These are phyloP conservation scores for Proliferodiscus dingleyae DNA, from an alignment of 2,329 filamentous ascomycete species.

Conservation along the genomic window DNA sequence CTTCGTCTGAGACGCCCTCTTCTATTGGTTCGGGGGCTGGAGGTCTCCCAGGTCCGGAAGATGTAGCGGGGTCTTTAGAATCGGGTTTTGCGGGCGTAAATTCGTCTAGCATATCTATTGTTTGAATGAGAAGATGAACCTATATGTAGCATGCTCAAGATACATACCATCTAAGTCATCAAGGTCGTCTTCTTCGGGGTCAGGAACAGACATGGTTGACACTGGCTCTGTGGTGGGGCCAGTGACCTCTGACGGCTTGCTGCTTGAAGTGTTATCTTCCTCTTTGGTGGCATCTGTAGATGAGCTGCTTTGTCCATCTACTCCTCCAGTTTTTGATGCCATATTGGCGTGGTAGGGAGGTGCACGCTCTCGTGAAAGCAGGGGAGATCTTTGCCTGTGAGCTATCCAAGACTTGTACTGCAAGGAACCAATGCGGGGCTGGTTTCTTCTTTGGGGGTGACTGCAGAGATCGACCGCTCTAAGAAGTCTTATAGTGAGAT, in stretches of 20 bases:
- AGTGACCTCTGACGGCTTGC: slow-evolving; percentile 1
- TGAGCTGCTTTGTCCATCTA: slow-evolving; percentile 10
- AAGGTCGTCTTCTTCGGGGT: slow-evolving; percentile 88
- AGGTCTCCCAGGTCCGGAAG: slow-evolving; percentile 6
- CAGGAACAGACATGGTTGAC: slow-evolving; percentile 64
- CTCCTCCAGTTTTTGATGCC: slow-evolving; percentile 23
- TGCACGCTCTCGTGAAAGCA: too few species aligned
- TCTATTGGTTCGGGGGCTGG: slow-evolving; percentile 28
- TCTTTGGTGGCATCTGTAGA: not conserved
- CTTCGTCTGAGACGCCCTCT: slow-evolving; percentile 63
- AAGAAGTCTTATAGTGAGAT: too few species aligned
- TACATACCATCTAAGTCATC: slow-evolving; percentile 81
- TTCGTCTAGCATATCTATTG: slow-evolving; percentile 81
- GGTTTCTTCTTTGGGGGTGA: too few species aligned
- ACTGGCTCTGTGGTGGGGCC: slow-evolving; percentile 33
- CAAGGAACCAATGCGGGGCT: too few species aligned
- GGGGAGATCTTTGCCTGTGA: too few species aligned
- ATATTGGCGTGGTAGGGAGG: slow-evolving; percentile 14
- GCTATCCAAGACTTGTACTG: too few species aligned
- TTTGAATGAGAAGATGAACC: slow-evolving; percentile 1
- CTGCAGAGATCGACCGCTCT: too few species aligned
- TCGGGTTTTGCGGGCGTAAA: slow-evolving; percentile 66
- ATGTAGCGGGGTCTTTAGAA: slow-evolving; percentile 35
- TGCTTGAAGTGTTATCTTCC: not conserved
- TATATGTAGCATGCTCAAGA: not conserved